phyloP scores from a whole-genome alignment of 352 stramenopile species.

The Blastocystis sp. region DNA sequence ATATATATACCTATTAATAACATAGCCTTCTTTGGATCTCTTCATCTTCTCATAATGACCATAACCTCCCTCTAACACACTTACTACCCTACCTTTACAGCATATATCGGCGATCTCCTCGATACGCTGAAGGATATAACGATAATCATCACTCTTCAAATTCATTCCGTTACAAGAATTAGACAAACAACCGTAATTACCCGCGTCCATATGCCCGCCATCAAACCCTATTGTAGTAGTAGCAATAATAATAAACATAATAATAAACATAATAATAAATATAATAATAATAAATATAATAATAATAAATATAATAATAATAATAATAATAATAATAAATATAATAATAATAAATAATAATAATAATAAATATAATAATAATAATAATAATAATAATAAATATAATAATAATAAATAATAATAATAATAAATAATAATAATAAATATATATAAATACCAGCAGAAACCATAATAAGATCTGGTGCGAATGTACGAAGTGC shows the following conservation, averaged over 20 bases:
- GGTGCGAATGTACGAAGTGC: conserved; percentile 53
- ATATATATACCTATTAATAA: neutral
- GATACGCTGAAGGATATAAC: conserved; percentile 60
- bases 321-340: too few species aligned
- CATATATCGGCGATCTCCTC: conserved; percentile 69
- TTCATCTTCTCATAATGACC: conserved; percentile 39
- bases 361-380: too few species aligned
- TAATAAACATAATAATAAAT: too few species aligned
- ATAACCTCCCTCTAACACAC: conserved; percentile 78
- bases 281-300: too few species aligned
- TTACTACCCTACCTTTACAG: conserved; percentile 72
- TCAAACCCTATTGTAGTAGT: conserved; percentile 61
- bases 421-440: too few species aligned
- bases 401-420: too few species aligned
- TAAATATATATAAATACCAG: neutral
- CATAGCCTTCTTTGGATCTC: neutral
- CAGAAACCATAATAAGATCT: conserved; percentile 56
- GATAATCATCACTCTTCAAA: conserved; percentile 61
- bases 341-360: too few species aligned
- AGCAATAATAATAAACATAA: too few species aligned
- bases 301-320: too few species aligned
- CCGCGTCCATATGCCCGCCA: conserved; percentile 50
- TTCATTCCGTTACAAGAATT: conserved; percentile 43
- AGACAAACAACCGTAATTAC: conserved; percentile 50
- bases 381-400: too few species aligned